Evolutionary conservation across 2,329 filamentous ascomycete species (phyloP), one percentile per base, ranked within the genome.

Genomic region (Xylariaceae sp.): DNA sequence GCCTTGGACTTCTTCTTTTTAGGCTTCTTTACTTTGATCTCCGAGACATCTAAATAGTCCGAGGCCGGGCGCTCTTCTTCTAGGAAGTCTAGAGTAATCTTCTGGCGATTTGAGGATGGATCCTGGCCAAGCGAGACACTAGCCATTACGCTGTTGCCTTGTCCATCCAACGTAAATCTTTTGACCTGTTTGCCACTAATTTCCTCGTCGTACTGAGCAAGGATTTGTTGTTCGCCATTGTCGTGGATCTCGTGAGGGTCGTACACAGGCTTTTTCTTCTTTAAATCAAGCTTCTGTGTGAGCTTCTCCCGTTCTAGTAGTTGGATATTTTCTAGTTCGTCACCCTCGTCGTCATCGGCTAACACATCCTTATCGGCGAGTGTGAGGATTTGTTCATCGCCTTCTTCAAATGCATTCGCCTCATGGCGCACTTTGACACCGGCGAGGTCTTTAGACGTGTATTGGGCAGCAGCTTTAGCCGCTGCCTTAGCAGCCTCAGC

Each of bases 131-230:
- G 71, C 39, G 80, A 68, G 40, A 78, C 79, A 58, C 84, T 81
- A 19, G 80, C 74, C 47, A 86, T 76, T 62, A 88, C 85, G 11
- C 81, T 80, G 29, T 83, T 85, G 2, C 91, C 91, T 58, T 85
- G 80, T 2, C 85, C 85, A 69, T 95, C 89, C 12, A 99, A 76
- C 0, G 89, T 96, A 65, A 99, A 99, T 29, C 81, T 81, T 69
- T 95, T 96, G 53, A 80, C 76, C 74, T 95, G 94, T 73, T 95
- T 96, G 53, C 91, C 91, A 37, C 87, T 83, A 51, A 96, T 95
- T 67, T 96, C 92, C 60, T 97, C 94, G 64, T 97, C 94, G 67
- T 99, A 99, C 64, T 99, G 92, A 11, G 88, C 83, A 42, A 99
- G 74, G 29, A 99, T 84, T 4, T 80, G 80, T 19, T 79, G 79